These are phyloP conservation scores for Neospora caninum DNA, from an alignment of 169 alveolate species.

Conservation along the genomic window DNA sequence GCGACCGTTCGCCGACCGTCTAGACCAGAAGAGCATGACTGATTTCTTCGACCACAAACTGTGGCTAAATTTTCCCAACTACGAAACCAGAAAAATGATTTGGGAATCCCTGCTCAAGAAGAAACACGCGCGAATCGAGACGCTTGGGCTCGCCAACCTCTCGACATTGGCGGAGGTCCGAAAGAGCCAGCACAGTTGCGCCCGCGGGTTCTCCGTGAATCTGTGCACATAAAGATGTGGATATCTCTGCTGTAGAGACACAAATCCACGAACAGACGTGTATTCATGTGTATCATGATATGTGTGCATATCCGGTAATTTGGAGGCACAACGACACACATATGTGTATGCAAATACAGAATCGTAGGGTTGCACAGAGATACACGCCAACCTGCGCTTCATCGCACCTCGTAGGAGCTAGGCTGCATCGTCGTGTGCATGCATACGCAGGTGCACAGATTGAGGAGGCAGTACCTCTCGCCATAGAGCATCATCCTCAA, in stretches of 20 bases:
- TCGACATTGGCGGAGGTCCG: neutral
- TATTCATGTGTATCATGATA: too few relatives aligned
- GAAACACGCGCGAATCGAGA: slow-evolving; percentile 12
- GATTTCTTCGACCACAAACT: slow-evolving; percentile 84
- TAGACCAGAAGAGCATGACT: slow-evolving; percentile 78
- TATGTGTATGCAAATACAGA: too few relatives aligned
- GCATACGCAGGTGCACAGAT: too few relatives aligned
- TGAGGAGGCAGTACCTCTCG: too few relatives aligned
- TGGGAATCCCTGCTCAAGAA: slow-evolving; percentile 79
- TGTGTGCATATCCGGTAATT: too few relatives aligned
- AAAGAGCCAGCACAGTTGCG: neutral
- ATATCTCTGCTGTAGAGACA: neutral
- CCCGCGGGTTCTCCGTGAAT: neutral
- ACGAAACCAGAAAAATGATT: slow-evolving; percentile 82
- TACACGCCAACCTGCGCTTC: too few relatives aligned
- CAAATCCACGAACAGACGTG: neutral
- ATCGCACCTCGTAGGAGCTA: too few relatives aligned
- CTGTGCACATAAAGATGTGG: neutral
- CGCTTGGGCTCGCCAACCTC: slow-evolving; percentile 4
- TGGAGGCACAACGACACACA: too few relatives aligned
- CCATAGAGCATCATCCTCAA: too few relatives aligned
- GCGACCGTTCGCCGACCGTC: slow-evolving; percentile 83
- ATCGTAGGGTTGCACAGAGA: too few relatives aligned
- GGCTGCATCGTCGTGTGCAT: too few relatives aligned
- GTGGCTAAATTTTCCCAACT: slow-evolving; percentile 87